Conservation (phyloP, 2,329 filamentous ascomycete genomes). For the Ophiostoma tasmaniense region DNA sequence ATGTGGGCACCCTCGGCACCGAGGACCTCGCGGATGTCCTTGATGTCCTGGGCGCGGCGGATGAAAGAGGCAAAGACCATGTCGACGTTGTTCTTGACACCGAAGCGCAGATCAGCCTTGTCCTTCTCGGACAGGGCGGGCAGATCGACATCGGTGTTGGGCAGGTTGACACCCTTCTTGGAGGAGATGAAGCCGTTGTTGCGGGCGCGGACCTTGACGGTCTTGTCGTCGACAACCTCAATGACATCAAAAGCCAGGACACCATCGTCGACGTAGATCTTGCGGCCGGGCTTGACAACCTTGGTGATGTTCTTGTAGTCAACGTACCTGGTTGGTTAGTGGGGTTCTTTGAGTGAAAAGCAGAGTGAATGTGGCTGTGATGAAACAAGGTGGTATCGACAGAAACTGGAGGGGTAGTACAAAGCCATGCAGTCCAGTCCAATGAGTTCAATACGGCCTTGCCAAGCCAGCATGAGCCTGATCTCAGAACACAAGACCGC, state of each 20-base stretch:
- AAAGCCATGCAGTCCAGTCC: background rate
- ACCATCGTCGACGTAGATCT: slow-evolving; percentile 96
- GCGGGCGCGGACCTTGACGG: slow-evolving; percentile 72
- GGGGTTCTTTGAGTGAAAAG: background rate
- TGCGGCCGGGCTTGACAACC: slow-evolving; percentile 82
- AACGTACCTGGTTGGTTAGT: slow-evolving; percentile 58
- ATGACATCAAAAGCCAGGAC: slow-evolving; percentile 94
- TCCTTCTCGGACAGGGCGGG: slow-evolving; percentile 97
- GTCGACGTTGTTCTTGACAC: slow-evolving; percentile 97
- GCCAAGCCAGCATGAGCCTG: background rate
- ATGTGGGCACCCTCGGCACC: slow-evolving; percentile 90
- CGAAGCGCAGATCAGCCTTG: slow-evolving; percentile 85
- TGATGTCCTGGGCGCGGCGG: slow-evolving; percentile 86
- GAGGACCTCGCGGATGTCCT: slow-evolving; percentile 81
- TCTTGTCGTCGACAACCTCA: slow-evolving; percentile 80
- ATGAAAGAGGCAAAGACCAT: slow-evolving; percentile 99
- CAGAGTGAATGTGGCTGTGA: background rate
- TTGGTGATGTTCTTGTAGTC: slow-evolving; percentile 99
- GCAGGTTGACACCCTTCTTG: slow-evolving; percentile 98
- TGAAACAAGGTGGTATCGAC: background rate
- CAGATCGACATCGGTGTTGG: slow-evolving; percentile 96
- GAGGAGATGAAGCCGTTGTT: slow-evolving; percentile 99
- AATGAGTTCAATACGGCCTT: background rate
- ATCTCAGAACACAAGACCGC: background rate
- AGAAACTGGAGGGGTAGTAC: background rate